phyloP scores from a whole-genome alignment of 2,329 filamentous ascomycete species.

The Curvularia sp. region DNA sequence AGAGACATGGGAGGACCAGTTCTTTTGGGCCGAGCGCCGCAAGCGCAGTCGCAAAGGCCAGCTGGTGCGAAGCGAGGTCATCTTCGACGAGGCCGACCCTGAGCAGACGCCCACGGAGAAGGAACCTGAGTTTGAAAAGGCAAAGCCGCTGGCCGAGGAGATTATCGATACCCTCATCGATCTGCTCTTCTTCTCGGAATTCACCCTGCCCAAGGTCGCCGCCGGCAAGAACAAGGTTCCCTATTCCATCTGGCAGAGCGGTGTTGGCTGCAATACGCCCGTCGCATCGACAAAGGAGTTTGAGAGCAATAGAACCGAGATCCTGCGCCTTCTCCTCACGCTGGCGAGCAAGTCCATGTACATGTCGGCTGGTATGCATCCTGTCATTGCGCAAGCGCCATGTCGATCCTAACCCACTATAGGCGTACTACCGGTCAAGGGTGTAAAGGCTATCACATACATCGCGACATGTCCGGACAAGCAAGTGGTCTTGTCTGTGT shows the following conservation, averaged over 20 bases:
- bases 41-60: conserved; percentile 60
- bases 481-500: conserved; percentile 84
- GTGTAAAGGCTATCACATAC: conserved; percentile 85
- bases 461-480: conserved; percentile 88
- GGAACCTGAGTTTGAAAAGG: conserved; percentile 75
- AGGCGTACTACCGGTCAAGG: conserved; percentile 74
- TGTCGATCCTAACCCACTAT: neutral
- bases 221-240: conserved; percentile 80
- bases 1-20: conserved; percentile 84
- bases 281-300: conserved; percentile 88
- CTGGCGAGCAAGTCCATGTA: conserved; percentile 94
- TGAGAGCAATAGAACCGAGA: conserved; percentile 91
- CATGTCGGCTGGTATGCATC: conserved; percentile 69
- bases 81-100: conserved; percentile 78
- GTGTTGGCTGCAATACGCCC: conserved; percentile 91
- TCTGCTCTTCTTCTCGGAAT: conserved; percentile 87
- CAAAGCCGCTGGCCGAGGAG: conserved; percentile 88
- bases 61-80: conserved; percentile 68
- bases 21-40: conserved; percentile 84
- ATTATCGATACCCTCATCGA: conserved; percentile 89
- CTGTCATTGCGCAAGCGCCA: neutral
- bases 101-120: conserved; percentile 55
- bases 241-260: conserved; percentile 97
- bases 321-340: conserved; percentile 83
- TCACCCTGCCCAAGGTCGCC: conserved; percentile 79